Evolutionary conservation across 805 yeast species (phyloP), one percentile per base, ranked within the genome.

Genomic region (Cyberlindnera misumaiensis): DNA sequence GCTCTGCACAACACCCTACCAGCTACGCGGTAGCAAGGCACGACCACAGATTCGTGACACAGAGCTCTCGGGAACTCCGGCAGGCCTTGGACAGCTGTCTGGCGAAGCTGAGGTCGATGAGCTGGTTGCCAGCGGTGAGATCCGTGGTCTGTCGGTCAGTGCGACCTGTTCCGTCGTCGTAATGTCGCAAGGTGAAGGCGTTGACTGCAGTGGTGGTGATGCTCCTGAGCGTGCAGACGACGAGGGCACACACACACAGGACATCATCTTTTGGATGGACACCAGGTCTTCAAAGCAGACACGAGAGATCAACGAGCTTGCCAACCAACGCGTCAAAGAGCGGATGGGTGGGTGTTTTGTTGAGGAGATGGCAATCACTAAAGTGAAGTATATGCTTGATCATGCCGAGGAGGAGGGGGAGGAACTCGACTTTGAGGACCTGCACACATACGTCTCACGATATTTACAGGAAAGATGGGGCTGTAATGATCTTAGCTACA

Each of bases 161-260:
- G 81, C 83, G 4, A 77, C 83, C 2, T 77, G 83, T 43, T 76
- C 82, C 0, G 58, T 75, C 64, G 81, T 72, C 10, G 73, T 75
- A 1, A 55, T 63, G 48, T 46, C 50, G 39, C 51, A 50, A 24
- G 40, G 47, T 2, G n/a, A n/a, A n/a, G n/a, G n/a, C n/a, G n/a
- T n/a, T n/a, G n/a, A n/a, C n/a, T n/a, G n/a, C n/a, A n/a, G n/a
- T n/a, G n/a, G n/a, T n/a, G 32, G 11, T 3, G 29, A 28, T 1
- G 38, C 36, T 3, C 69, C 73, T 12, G 55, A 45, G 30, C 57
- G 70, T 4, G 64, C 62, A 33, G 49, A 53, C 17, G 55, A 50
- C 8, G 37, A 40, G 30, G 31, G 39, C 2, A 47, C 48, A 26
- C 42, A 32, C 4, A 47, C 47, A 5, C 63, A 65, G 27, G 72